Evolutionary conservation across 192 early-diverging fungal genomes (phyloP).

Genomic region (Podila verticillata): DNA sequence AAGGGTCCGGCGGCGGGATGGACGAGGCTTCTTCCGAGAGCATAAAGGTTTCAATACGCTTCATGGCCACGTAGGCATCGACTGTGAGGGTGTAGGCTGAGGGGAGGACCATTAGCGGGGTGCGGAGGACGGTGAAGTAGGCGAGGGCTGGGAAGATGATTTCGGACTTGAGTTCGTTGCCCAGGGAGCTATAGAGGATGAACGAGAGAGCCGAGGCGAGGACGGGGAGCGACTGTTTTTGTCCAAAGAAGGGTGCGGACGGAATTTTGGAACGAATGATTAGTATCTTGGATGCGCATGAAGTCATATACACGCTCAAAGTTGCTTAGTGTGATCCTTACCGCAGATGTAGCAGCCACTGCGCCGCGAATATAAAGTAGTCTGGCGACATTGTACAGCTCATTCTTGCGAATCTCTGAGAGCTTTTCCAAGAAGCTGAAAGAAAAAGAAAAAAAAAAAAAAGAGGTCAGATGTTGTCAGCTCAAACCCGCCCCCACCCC

Average conservation of each 20-base stretch:
- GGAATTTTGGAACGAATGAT: too few relatives aligned
- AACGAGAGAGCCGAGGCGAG: slow-evolving; percentile 19
- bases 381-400: slow-evolving; percentile 18
- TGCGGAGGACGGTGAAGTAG: slow-evolving; percentile 35
- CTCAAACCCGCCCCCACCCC: too few relatives aligned
- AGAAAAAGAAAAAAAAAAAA: not conserved
- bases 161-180: slow-evolving; percentile 3
- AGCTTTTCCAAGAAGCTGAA: slow-evolving; percentile 35
- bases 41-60: slow-evolving; percentile 37
- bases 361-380: slow-evolving; percentile 35
- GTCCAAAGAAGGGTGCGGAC: too few relatives aligned
- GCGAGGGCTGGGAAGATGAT: slow-evolving; percentile 28
- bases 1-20: slow-evolving; percentile 26
- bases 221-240: slow-evolving; percentile 1
- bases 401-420: slow-evolving; percentile 22
- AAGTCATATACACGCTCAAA: too few relatives aligned
- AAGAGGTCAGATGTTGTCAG: too few relatives aligned
- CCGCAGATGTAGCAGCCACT: slow-evolving; percentile 40
- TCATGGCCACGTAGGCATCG: slow-evolving; percentile 46
- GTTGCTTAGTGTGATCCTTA: not conserved
- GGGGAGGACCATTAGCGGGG: slow-evolving; percentile 38
- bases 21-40: slow-evolving; percentile 30
- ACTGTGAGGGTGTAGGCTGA: slow-evolving; percentile 27
- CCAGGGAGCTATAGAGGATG: slow-evolving; percentile 12
- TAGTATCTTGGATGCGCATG: too few relatives aligned